Evolutionary conservation across 2,329 filamentous ascomycete genomes (phyloP).

Genomic region (Sclerotinia spermophila): DNA sequence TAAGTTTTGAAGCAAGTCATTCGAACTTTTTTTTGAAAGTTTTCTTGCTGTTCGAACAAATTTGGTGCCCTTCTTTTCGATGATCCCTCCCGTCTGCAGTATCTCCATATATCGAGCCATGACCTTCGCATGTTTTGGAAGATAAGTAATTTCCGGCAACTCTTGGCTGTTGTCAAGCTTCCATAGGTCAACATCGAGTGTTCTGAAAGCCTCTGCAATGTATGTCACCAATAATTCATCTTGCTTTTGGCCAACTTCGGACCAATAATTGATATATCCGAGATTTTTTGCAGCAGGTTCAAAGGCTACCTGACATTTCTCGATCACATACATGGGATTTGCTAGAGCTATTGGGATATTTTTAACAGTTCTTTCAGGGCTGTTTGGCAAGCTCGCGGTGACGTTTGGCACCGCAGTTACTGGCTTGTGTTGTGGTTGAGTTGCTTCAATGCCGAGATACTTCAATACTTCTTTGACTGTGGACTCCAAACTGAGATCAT

Average conservation of each 20-base stretch:
- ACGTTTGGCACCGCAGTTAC: neutral
- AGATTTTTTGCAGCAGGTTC: neutral
- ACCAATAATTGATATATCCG: constrained; percentile 5
- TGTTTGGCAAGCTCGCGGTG: too few relatives aligned
- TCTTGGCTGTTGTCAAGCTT: constrained; percentile 23
- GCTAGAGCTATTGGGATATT: neutral
- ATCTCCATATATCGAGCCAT: constrained; percentile 32
- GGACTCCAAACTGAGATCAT: neutral
- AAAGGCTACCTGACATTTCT: neutral
- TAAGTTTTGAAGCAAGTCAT: constrained; percentile 11
- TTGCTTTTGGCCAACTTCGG: constrained; percentile 1
- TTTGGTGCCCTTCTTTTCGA: constrained; percentile 17
- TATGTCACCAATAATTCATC: constrained; percentile 26
- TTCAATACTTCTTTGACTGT: constrained; percentile 3
- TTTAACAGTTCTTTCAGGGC: neutral
- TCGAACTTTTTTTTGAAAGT: neutral
- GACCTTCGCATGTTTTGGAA: constrained; percentile 33
- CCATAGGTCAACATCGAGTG: constrained; percentile 32
- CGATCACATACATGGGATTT: neutral
- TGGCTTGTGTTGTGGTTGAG: neutral
- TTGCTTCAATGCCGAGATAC: neutral
- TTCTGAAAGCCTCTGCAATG: constrained; percentile 34
- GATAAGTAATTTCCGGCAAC: constrained; percentile 23
- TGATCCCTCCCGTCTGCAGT: constrained; percentile 26
- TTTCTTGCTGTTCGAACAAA: constrained; percentile 18